phyloP scores from a whole-genome alignment of 225 moss, liverwort and hornwort species.

The Physcomitrium patens region DNA sequence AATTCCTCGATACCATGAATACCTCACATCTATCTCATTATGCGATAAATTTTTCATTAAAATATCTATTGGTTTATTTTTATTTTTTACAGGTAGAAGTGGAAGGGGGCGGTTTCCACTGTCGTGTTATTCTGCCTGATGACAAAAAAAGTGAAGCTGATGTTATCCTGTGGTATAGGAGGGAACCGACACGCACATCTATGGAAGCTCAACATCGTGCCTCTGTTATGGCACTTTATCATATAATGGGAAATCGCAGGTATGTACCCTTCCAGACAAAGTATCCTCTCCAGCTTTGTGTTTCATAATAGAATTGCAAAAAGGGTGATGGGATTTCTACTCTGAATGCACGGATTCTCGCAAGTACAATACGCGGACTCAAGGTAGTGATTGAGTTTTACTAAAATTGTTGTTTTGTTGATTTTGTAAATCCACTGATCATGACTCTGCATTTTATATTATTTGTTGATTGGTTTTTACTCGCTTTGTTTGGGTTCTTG shows the following conservation, averaged over 20 bases:
- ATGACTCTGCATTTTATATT: conserved; percentile 4
- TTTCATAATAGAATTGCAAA: neutral
- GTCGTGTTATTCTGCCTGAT: conserved; percentile 77
- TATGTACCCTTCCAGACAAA: conserved; percentile 16
- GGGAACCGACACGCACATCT: conserved; percentile 60
- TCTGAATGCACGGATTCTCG: neutral
- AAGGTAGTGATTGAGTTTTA: neutral
- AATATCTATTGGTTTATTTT: neutral
- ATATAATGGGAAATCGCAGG: conserved; percentile 83
- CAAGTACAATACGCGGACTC: neutral
- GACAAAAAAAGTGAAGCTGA: conserved; percentile 75
- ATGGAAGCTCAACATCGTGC: conserved; percentile 86
- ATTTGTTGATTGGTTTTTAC: too few species aligned
- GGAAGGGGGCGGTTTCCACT: conserved; percentile 77
- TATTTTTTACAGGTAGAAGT: conserved; percentile 60
- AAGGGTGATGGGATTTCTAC: neutral
- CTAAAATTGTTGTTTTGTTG: neutral
- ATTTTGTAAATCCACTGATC: neutral
- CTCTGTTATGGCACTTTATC: conserved; percentile 70
- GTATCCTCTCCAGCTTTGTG: neutral
- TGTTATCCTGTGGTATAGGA: conserved; percentile 79
- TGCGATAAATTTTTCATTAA: neutral
- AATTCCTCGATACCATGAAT: neutral
- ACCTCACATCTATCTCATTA: neutral
- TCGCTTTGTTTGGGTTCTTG: neutral